These are phyloP conservation scores for Polyplosphaeria fusca DNA, from an alignment of 495 filamentous ascomycete species.

Conservation along the genomic window DNA sequence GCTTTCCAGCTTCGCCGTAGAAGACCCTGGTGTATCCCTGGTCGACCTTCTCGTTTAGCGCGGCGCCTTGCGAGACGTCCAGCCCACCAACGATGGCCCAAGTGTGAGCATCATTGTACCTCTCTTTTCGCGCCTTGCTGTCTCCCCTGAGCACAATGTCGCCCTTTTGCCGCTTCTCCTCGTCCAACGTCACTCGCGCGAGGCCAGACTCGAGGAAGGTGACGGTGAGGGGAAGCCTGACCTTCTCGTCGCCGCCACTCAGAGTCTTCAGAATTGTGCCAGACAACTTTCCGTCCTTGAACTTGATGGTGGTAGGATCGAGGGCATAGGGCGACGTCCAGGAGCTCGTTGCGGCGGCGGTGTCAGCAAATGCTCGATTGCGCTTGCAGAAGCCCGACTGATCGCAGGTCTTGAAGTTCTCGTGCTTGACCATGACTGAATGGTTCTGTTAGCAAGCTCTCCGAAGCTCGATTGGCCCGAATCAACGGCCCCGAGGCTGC, in stretches of 20 bases:
- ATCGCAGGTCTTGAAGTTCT: constrained; percentile 91
- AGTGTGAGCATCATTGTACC: constrained; percentile 86
- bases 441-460: background rate
- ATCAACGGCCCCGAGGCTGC: background rate
- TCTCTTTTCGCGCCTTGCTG: constrained; percentile 81
- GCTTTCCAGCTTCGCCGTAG: constrained; percentile 74
- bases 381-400: constrained; percentile 97
- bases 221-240: constrained; percentile 77
- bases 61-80: constrained; percentile 63
- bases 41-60: constrained; percentile 56
- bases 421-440: constrained; percentile 81
- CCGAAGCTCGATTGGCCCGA: background rate
- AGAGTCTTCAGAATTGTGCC: constrained; percentile 76
- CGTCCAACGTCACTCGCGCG: constrained; percentile 82
- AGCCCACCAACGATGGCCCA: constrained; percentile 84
- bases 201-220: constrained; percentile 86
- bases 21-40: constrained; percentile 67
- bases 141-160: constrained; percentile 82
- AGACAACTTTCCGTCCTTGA: constrained; percentile 75
- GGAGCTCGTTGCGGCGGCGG: constrained; percentile 58
- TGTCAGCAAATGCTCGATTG: constrained; percentile 84
- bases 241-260: constrained; percentile 57
- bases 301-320: constrained; percentile 63
- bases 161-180: constrained; percentile 82
- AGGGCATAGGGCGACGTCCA: constrained; percentile 85